Evolutionary conservation across 2,329 filamentous ascomycete genomes (phyloP), one percentile per base, ranked within the genome.

Genomic region (Talaromyces sp.): DNA sequence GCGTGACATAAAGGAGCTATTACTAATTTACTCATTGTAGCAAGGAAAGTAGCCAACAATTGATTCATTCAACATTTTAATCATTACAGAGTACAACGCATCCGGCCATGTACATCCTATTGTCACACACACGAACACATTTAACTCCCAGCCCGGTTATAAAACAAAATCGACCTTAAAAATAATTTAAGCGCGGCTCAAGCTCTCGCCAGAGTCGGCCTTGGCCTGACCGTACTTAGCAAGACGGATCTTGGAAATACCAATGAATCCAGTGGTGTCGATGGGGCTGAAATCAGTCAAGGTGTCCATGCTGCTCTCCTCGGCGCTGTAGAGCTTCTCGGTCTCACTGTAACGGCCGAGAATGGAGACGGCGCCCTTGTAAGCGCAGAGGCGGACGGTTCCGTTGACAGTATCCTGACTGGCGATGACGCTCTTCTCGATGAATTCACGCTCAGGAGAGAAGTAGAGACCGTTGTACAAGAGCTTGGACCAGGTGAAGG

Each of bases 391-490:
- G 68, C 87, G 81, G 67, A 91, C 88, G 72, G 81, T 76, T 66
- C 85, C 85, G 75, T 87, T 87, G 61, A 66, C 65, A 16, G 68
- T 62, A 75, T 85, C 84, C 75, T 90, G 88, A 50, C 79, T 82
- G 69, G 84, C 83, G 61, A 81, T 72, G 72, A 90, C 85, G 71
- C 84, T 84, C 74, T 87, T 83, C 79, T 93, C 87, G 64, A 90
- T 81, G 79, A 90, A 90, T 76, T 89, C 87, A 66, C 88, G 86
- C 79, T 90, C 88, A 37, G 88, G 88, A 14, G 86, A 88, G 81
- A 90, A 90, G 83, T 87, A 87, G 66, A 87, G 81, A 70, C 86
- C 86, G 76, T 89, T 89, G 82, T 89, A 83, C 13, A 82, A 74
- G 52, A 80, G 63, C 75, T 85, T 85, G 68, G 85, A 83, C 75